Conservation (phyloP, 768 basidiomycete species). For the Mycena floridula region DNA sequence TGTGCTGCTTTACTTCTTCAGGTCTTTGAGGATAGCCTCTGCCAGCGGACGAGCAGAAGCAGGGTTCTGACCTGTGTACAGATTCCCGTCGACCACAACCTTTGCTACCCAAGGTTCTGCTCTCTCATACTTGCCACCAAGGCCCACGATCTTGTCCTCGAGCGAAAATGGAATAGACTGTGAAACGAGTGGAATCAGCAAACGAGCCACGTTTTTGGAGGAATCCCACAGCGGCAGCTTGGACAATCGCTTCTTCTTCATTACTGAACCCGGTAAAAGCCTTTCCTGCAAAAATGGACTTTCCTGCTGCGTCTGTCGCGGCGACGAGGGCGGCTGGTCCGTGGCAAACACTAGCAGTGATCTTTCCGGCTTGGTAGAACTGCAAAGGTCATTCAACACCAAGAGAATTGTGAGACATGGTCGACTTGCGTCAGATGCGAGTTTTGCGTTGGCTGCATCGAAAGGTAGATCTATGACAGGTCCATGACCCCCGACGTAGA, state of each 20-base stretch:
- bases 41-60: slow-evolving; percentile 53
- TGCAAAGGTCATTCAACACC: slow-evolving; percentile 16
- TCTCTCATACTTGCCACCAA: slow-evolving; percentile 63
- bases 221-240: slow-evolving; percentile 35
- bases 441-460: slow-evolving; percentile 48
- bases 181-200: slow-evolving; percentile 1
- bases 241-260: slow-evolving; percentile 51
- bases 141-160: slow-evolving; percentile 58
- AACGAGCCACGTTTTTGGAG: slow-evolving; percentile 1
- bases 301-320: slow-evolving; percentile 46
- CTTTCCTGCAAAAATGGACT: slow-evolving; percentile 59
- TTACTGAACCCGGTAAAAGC: slow-evolving; percentile 66
- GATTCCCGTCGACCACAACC: slow-evolving; percentile 51
- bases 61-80: slow-evolving; percentile 74
- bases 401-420: background rate
- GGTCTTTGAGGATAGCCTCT: slow-evolving; percentile 47
- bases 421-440: slow-evolving; percentile 46
- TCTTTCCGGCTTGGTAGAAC: slow-evolving; percentile 66
- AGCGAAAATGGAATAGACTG: slow-evolving; percentile 56
- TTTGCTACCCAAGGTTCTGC: slow-evolving; percentile 52
- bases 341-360: slow-evolving; percentile 73
- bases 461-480: slow-evolving; percentile 66
- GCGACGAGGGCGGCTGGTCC: slow-evolving; percentile 65
- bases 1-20: slow-evolving; percentile 27
- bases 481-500: slow-evolving; percentile 77